Evolutionary conservation across 2,329 filamentous ascomycete species (phyloP), one percentile per base, ranked within the genome.

Genomic region (Paraphoma chrysanthemicola): DNA sequence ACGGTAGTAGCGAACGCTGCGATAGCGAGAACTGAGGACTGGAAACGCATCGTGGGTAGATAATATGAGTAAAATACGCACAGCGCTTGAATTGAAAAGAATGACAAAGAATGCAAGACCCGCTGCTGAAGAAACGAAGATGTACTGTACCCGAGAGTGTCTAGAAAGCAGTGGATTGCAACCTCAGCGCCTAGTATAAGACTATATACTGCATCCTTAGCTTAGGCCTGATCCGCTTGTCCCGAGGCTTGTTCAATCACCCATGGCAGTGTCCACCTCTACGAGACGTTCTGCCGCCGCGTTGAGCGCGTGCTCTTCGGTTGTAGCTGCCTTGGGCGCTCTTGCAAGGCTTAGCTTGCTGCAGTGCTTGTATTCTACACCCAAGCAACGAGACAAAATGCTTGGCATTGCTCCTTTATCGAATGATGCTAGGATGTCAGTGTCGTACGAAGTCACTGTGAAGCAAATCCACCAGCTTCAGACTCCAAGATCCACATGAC

Each of bases 81-180:
- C 70, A 65, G 69, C 70, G 69, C 68, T 62, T 59, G 60, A 64
- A 66, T 56, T 57, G 64, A 70, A 71, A 50, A 38, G 48, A 64
- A 60, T 53, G 44, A 10, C 14, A 51, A 53, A 45, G 56, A 59
- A 68, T 41, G 50, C 45, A 59, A 53, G 57, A 57, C 57, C 60
- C 61, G 51, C 51, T 42, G 52, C 48, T 33, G 54, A 51, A 49
- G 49, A 44, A 51, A 38, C 23, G 30, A 42, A 16, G 39, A n/a
- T 16, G 16, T n/a, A 42, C 12, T 42, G 39, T 9, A 3, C 10
- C 11, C 16, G 39, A n/a, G n/a, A 42, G 16, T 42, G 7, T 16
- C 16, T 11, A 42, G 39, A 42, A 8, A 14, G 39, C 12, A 42
- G 39, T 16, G 12, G 10, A 42, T 42, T 14, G 39, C 7, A n/a